Percentiles rank a stretch among this genome's conserved stretches.
These are phyloP conservation scores for Choricystis sp. DNA, from an alignment of 139 green algal species.

Conservation along the genomic window DNA sequence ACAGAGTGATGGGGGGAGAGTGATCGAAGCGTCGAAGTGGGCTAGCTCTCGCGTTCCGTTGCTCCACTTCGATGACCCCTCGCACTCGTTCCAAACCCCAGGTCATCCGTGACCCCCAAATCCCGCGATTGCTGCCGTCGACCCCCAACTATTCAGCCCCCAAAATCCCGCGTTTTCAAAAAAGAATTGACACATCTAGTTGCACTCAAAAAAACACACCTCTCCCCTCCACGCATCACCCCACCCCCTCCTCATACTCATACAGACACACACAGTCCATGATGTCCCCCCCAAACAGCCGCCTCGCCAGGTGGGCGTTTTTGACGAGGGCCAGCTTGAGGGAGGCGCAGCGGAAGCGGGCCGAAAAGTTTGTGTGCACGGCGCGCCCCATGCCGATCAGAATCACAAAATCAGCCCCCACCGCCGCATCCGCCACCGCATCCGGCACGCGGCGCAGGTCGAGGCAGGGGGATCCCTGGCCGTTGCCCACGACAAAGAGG, in stretches of 20 bases:
- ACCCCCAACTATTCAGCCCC: no score
- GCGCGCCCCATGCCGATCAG: conserved; percentile 90
- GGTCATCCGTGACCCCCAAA: no score
- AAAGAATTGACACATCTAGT: neutral
- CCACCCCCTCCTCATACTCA: conserved; percentile 5
- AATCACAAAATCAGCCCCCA: conserved; percentile 79
- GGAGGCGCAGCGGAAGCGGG: conserved; percentile 58
- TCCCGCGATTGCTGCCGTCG: no score
- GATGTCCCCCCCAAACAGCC: conserved; percentile 63
- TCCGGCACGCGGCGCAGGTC: conserved; percentile 71
- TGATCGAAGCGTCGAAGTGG: no score
- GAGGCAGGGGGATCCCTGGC: conserved; percentile 81
- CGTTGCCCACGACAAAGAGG: conserved; percentile 68
- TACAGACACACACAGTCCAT: conserved; percentile 88
- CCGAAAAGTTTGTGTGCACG: conserved; percentile 70
- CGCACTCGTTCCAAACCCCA: no score
- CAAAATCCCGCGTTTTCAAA: no score
- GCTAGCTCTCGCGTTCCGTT: no score
- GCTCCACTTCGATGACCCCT: no score
- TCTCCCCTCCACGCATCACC: neutral
- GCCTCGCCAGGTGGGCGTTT: conserved; percentile 65
- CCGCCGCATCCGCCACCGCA: conserved; percentile 47
- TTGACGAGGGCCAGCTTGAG: conserved; percentile 98
- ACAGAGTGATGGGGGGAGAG: no score
- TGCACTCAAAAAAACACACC: neutral